Conservation (phyloP, 2,329 filamentous ascomycete species). For the Berkeleyomyces rouxiae region DNA sequence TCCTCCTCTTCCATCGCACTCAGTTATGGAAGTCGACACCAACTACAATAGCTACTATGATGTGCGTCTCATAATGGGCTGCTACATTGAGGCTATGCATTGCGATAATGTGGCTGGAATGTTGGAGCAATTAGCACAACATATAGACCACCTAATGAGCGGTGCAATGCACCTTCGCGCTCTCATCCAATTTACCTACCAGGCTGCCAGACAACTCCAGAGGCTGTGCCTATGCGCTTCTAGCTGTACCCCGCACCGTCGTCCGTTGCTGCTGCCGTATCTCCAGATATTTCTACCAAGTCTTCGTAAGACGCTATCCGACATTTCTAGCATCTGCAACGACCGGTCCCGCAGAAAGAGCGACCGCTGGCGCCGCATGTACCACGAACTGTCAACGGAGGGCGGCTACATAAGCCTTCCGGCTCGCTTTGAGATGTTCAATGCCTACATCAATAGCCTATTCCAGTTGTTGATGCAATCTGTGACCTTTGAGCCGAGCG, state of each 20-base stretch:
- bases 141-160: background rate
- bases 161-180: background rate
- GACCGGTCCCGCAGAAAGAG: constrained; percentile 31
- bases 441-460: background rate
- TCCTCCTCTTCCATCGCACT: background rate
- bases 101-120: background rate
- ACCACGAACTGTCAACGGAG: constrained; percentile 36
- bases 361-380: constrained; percentile 42
- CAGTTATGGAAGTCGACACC: background rate
- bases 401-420: constrained; percentile 16
- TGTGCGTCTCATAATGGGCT: background rate
- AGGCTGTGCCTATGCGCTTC: background rate
- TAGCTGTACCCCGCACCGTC: background rate
- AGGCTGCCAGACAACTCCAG: background rate
- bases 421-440: background rate
- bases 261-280: constrained; percentile 20
- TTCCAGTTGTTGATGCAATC: background rate
- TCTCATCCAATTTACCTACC: background rate
- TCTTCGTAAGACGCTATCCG: constrained; percentile 32
- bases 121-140: background rate
- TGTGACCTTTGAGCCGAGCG: background rate
- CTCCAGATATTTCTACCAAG: constrained; percentile 41
- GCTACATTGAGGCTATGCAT: background rate
- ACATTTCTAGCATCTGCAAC: constrained; percentile 36
- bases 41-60: background rate